Percentiles rank a stretch among this genome's conserved stretches.
Conservation (phyloP, 192 early-diverging fungal species). For the Backusella westeae region DNA sequence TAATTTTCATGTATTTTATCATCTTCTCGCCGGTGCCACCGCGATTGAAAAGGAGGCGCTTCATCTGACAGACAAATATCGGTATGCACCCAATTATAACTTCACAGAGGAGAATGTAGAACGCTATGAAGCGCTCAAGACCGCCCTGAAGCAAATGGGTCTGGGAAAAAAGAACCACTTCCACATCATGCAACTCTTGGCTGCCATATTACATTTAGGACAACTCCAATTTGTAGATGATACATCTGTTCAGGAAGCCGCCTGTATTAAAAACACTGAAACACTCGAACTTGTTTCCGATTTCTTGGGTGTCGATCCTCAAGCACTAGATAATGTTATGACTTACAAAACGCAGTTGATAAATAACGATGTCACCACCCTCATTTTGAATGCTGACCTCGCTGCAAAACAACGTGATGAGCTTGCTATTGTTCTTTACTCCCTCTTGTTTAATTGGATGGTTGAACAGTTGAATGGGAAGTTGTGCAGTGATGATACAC, state of each 20-base stretch:
- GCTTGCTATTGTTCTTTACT: constrained; percentile 71
- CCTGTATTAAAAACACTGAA: constrained; percentile 73
- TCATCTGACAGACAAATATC: constrained; percentile 42
- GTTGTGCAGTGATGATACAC: constrained; percentile 64
- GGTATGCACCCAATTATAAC: background rate
- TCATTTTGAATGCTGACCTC: constrained; percentile 71
- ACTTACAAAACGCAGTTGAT: constrained; percentile 82
- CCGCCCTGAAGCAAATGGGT: constrained; percentile 82
- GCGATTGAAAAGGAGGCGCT: constrained; percentile 74
- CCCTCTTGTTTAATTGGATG: constrained; percentile 81
- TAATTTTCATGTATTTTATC: constrained; percentile 96
- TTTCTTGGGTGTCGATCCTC: constrained; percentile 73
- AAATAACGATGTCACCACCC: constrained; percentile 77
- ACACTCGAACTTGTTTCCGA: constrained; percentile 73
- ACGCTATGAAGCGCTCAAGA: constrained; percentile 31
- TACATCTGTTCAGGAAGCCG: constrained; percentile 64
- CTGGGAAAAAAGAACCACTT: constrained; percentile 77
- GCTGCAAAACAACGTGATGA: constrained; percentile 74
- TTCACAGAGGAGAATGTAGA: constrained; percentile 7
- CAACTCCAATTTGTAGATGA: constrained; percentile 82
- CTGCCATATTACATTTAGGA: constrained; percentile 83
- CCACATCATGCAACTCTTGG: constrained; percentile 81
- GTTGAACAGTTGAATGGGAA: constrained; percentile 82
- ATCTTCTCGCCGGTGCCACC: constrained; percentile 78
- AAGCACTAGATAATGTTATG: constrained; percentile 71